These are phyloP conservation scores for Brassica nigra DNA, from an alignment of 345 rosid species.

Conservation along the genomic window DNA sequence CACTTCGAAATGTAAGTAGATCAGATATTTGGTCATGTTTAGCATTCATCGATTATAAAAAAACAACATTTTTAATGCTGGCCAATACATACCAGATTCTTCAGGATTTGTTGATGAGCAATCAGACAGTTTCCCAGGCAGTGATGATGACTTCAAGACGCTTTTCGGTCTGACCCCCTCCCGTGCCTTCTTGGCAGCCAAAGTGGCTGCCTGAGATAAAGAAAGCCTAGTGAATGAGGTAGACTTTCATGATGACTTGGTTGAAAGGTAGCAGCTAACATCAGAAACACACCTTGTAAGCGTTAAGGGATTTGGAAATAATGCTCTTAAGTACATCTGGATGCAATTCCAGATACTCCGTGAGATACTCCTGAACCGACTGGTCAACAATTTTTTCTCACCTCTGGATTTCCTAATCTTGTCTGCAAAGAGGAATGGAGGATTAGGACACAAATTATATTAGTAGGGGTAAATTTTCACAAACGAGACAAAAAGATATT, in stretches of 20 bases:
- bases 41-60: not conserved
- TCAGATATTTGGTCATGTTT: slow-evolving; percentile 11
- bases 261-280: slow-evolving; percentile 14
- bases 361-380: slow-evolving; percentile 90
- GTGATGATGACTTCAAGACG: slow-evolving; percentile 86
- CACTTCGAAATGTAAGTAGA: slow-evolving; percentile 6
- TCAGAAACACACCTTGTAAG: slow-evolving; percentile 71
- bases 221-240: slow-evolving; percentile 14
- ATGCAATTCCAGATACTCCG: slow-evolving; percentile 94
- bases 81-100: slow-evolving; percentile 67
- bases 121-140: slow-evolving; percentile 98
- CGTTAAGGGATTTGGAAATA: slow-evolving; percentile 87
- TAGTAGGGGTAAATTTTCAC: slow-evolving; percentile 2
- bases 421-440: slow-evolving; percentile 54
- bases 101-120: slow-evolving; percentile 91
- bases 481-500: not conserved
- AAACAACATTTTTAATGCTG: slow-evolving; percentile 16
- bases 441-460: slow-evolving; percentile 15
- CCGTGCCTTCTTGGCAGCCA: slow-evolving; percentile 96
- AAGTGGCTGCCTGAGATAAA: slow-evolving; percentile 70
- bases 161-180: slow-evolving; percentile 91
- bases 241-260: slow-evolving; percentile 6
- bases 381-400: slow-evolving; percentile 88
- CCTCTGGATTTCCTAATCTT: slow-evolving; percentile 99
- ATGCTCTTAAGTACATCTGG: slow-evolving; percentile 91